Conservation (phyloP, 495 filamentous ascomycete genomes). For the Penicillium ochrochloron region DNA sequence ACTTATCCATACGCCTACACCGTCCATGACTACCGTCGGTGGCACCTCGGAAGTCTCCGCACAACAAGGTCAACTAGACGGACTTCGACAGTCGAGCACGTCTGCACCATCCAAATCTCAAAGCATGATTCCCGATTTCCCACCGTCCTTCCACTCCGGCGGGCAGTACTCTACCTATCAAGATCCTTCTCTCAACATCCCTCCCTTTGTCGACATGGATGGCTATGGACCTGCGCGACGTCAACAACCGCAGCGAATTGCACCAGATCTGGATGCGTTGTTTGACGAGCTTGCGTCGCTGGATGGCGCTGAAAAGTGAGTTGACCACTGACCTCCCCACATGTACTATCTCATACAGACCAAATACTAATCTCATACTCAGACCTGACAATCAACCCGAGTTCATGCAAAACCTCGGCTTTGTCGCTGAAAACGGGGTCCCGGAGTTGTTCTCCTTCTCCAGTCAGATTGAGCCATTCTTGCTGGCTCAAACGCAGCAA, state of each 20-base stretch:
- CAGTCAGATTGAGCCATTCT: constrained; percentile 45
- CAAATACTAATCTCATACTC: constrained; percentile 5
- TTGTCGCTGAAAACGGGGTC: constrained; percentile 41
- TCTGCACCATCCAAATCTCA: constrained; percentile 33
- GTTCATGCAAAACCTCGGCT: constrained; percentile 52
- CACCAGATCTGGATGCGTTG: constrained; percentile 48
- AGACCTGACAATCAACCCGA: constrained; percentile 47
- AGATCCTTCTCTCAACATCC: constrained; percentile 37
- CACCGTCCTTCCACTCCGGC: constrained; percentile 30
- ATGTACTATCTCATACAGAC: not conserved
- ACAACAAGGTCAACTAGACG: constrained; percentile 30
- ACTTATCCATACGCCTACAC: constrained; percentile 38
- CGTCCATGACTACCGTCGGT: constrained; percentile 38
- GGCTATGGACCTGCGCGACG: constrained; percentile 38
- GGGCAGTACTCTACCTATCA: constrained; percentile 40
- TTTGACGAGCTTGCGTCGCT: constrained; percentile 50
- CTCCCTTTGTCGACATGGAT: constrained; percentile 41
- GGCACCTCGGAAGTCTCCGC: constrained; percentile 30
- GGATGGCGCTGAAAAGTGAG: constrained; percentile 49
- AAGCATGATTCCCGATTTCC: constrained; percentile 33
- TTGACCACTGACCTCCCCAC: not conserved
- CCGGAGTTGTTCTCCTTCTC: constrained; percentile 46
- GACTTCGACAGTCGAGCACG: constrained; percentile 24
- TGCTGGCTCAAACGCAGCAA: constrained; percentile 42
- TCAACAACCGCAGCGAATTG: constrained; percentile 37